Evolutionary conservation across 257 asterid species (phyloP), one percentile per base, ranked within the genome.

Genomic region (Apocynum venetum): DNA sequence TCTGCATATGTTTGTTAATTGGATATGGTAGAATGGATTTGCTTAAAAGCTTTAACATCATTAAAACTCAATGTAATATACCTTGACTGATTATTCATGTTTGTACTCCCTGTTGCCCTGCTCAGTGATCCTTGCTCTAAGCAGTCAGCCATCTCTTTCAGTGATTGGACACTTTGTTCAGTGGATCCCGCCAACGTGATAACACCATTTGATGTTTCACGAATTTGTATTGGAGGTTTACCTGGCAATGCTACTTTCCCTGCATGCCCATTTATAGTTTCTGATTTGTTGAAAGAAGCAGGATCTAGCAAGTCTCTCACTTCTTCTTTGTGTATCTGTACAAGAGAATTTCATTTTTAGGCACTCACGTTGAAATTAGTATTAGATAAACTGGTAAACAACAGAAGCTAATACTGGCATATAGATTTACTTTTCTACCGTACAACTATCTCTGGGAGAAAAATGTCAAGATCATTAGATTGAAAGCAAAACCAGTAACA

Each of bases 21-120:
- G 11, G 59, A 31, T 0, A 63, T 64, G 36, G n/a, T 14, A 49
- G 13, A 19, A 1, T 35, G 6, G 43, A 64, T 65, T 64, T 49
- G 51, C 38, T 66, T 64, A 20, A 31, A 41, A 51, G 4, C 52
- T 35, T 38, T 0, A 20, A 12, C n/a, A 52, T 15, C 6, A 6
- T 13, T 36, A 71, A 66, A 17, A 61, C 46, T 52, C 4, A 71
- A 81, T 25, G 74, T 36, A 67, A 86, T 76, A 73, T 77, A 96
- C 99, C 99, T 96, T 4, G 99, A 96, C 75, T 91, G 95, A 80
- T 92, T 91, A 86, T 96, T 96, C 99, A 96, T 96, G 85, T 96
- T 96, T 74, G 99, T 96, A 80, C 99, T 96, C 80, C 99, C 99
- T 6, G 99, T 96, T 47, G 99, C 98, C 87, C 99, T 84, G 88